These are phyloP conservation scores for Viola pubescens DNA, from an alignment of 441 rosid genomes.

Conservation along the genomic window DNA sequence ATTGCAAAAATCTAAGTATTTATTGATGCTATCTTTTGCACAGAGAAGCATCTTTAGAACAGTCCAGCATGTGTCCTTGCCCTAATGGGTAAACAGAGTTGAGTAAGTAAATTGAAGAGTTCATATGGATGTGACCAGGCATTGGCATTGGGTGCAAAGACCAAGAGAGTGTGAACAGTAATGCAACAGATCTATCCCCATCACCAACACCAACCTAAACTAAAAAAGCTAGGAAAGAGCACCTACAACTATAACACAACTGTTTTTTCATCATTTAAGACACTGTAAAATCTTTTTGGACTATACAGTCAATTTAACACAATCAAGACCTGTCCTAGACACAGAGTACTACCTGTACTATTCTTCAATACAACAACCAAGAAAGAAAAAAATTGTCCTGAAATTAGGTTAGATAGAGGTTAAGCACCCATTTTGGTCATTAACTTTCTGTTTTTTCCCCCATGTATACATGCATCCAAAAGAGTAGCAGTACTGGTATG, in stretches of 20 bases:
- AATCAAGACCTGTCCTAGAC: too few species aligned
- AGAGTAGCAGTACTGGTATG: too few species aligned
- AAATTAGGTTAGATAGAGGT: too few species aligned
- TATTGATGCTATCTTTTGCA: constrained; percentile 16
- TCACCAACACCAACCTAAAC: constrained; percentile 8
- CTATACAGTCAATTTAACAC: too few species aligned
- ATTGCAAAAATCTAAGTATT: not conserved
- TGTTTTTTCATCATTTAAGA: constrained; percentile 10
- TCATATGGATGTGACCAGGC: constrained; percentile 35
- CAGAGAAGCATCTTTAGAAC: constrained; percentile 15
- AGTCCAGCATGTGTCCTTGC: constrained; percentile 14
- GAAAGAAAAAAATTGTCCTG: too few species aligned
- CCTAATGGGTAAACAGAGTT: constrained; percentile 8
- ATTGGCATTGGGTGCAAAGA: constrained; percentile 8
- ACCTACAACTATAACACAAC: not conserved
- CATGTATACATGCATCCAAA: too few species aligned
- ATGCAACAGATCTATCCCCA: constrained; percentile 11
- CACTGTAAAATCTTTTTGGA: not conserved
- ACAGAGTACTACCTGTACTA: too few species aligned
- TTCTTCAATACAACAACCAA: too few species aligned
- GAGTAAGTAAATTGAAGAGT: constrained; percentile 8
- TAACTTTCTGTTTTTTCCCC: too few species aligned
- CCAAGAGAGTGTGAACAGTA: constrained; percentile 15
- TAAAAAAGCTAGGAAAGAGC: not conserved
- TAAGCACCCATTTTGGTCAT: too few species aligned